phyloP scores from a whole-genome alignment of 768 basidiomycete species.

The Russula vinacea region DNA sequence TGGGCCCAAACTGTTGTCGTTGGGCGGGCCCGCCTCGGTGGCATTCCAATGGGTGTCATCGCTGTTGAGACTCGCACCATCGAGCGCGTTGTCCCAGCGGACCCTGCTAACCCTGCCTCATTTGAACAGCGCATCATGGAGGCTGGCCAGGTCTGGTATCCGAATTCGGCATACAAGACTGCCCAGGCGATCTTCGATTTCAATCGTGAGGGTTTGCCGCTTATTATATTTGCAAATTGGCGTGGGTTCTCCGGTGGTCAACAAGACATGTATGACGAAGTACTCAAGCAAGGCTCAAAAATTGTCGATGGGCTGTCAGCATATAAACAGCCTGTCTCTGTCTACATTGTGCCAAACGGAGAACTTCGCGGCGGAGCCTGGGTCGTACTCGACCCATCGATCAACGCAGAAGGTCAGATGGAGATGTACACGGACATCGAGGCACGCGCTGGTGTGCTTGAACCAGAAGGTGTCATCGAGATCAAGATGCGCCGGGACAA shows the following conservation, averaged over 20 bases:
- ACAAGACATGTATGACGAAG: conserved; percentile 98
- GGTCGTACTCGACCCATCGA: conserved; percentile 98
- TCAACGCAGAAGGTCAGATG: conserved; percentile 90
- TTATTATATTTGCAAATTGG: conserved; percentile 99
- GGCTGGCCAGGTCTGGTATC: conserved; percentile 99
- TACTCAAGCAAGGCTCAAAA: conserved; percentile 95
- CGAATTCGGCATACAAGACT: conserved; percentile 98
- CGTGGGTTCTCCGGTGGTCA: conserved; percentile 99
- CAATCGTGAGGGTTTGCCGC: conserved; percentile 91
- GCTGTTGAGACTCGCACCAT: conserved; percentile 97
- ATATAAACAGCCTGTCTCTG: conserved; percentile 97
- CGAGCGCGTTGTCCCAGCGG: conserved; percentile 94
- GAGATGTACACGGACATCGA: conserved; percentile 99
- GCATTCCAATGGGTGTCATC: conserved; percentile 96
- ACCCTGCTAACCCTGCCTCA: conserved; percentile 94
- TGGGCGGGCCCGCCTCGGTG: conserved; percentile 92
- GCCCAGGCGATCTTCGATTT: conserved; percentile 99
- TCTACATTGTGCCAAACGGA: conserved; percentile 97
- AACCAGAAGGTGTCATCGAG: conserved; percentile 96
- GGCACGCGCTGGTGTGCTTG: conserved; percentile 91
- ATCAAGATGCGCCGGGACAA: conserved; percentile 98
- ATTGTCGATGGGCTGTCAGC: conserved; percentile 97
- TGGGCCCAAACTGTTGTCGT: conserved; percentile 99
- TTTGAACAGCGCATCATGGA: conserved; percentile 99
- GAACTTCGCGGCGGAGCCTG: conserved; percentile 98